Evolutionary conservation across 148 eudicot genomes (phyloP), one percentile per base, ranked within the genome.

Genomic region (Hydrangea macrophylla): DNA sequence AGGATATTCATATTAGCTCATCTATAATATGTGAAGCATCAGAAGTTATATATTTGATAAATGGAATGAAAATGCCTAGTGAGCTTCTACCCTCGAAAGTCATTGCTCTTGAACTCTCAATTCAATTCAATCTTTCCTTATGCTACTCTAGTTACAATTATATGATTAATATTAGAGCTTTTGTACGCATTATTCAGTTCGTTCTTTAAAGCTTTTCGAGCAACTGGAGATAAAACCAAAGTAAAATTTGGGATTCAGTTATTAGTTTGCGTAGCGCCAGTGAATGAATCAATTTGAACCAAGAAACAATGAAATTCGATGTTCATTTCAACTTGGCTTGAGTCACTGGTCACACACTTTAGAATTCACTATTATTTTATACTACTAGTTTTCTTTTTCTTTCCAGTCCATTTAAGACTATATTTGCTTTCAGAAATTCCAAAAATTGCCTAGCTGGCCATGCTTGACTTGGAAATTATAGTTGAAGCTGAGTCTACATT

Each of bases 291-390:
- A 15, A 48, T 48, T 48, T n/a, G 53, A 48, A 48, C 53, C 5
- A 9, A 18, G 17, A 48, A 10, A 32, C 48, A 9, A 13, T 58
- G 17, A 17, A 10, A 58, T 42, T 39, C 40, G 23, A 51, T 60
- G 59, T 58, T 68, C 33, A 17, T 32, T 62, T 50, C 56, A 58
- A 59, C 60, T 57, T 70, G 70, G 77, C 75, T n/a, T 64, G 86
- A 85, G 72, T 82, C 86, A 85, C 42, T 75, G 22, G 67, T 70
- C 89, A 82, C 84, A 75, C 59, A 2, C 8, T 69, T 39, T 30
- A 60, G 64, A 76, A 65, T 67, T 64, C 65, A 70, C 61, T 15
- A 61, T 55, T 31, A 65, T 36, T 60, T 63, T 17, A 50, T n/a
- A n/a, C n/a, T n/a, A n/a, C n/a, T 65, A 67, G 48, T 48, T 35